phyloP scores from a whole-genome alignment of 2,329 filamentous ascomycete species.

The Curvularia eragrostidis region DNA sequence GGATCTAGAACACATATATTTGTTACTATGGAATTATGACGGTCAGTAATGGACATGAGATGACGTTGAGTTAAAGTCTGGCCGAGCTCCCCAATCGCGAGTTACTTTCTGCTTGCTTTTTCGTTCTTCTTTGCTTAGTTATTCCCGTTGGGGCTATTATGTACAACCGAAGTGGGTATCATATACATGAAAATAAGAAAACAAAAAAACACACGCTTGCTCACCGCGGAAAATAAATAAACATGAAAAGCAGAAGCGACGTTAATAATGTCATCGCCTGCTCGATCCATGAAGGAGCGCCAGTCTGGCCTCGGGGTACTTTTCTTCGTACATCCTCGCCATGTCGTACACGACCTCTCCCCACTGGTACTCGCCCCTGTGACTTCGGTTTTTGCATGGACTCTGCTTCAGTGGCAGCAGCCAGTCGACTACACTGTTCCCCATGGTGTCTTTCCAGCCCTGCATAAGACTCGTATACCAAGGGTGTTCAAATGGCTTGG shows the following conservation, averaged over 20 bases:
- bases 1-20: not conserved
- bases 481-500: slow-evolving; percentile 77
- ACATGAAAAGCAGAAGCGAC: not conserved
- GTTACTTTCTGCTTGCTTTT: not conserved
- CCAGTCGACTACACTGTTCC: slow-evolving; percentile 75
- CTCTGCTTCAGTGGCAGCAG: slow-evolving; percentile 76
- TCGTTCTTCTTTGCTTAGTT: not conserved
- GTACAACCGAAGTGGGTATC: slow-evolving; percentile 28
- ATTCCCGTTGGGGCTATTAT: slow-evolving; percentile 1
- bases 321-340: slow-evolving; percentile 35
- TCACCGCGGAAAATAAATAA: slow-evolving; percentile 15
- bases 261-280: slow-evolving; percentile 5
- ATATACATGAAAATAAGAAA: slow-evolving; percentile 13
- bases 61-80: slow-evolving; percentile 1
- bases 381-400: slow-evolving; percentile 74
- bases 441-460: slow-evolving; percentile 85
- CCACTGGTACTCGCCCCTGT: slow-evolving; percentile 71
- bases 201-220: not conserved
- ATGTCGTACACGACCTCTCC: slow-evolving; percentile 63
- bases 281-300: slow-evolving; percentile 25
- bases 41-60: not conserved
- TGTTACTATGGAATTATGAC: not conserved
- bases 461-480: slow-evolving; percentile 75
- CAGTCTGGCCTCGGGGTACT: slow-evolving; percentile 29
- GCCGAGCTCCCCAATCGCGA: not conserved